Percentiles rank a stretch among this genome's conserved stretches.
phyloP scores from a whole-genome alignment of 177 flowering plant species.

The Vitis hybrid region DNA sequence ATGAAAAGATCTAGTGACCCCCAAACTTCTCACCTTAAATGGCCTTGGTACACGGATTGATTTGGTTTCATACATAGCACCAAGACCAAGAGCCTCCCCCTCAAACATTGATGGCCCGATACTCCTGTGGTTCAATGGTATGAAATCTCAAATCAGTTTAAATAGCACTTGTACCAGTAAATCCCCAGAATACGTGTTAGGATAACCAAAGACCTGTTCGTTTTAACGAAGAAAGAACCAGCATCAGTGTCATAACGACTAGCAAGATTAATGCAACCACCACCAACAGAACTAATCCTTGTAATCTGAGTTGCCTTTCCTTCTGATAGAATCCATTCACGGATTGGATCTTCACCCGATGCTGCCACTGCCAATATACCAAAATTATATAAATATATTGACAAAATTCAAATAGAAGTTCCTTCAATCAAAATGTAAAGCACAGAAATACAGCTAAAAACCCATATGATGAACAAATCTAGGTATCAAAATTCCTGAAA shows the following conservation, averaged over 20 bases:
- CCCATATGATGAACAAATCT: too few relatives aligned
- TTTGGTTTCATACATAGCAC: conserved; percentile 73
- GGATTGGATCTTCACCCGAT: conserved; percentile 73
- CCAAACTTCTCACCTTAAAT: conserved; percentile 54
- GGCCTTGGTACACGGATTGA: conserved; percentile 86
- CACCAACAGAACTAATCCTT: conserved; percentile 77
- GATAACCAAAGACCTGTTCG: conserved; percentile 59
- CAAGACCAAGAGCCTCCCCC: conserved; percentile 90
- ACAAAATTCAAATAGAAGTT: too few relatives aligned
- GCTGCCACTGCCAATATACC: conserved; percentile 53
- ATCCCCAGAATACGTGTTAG: background rate
- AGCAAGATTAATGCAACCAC: conserved; percentile 93
- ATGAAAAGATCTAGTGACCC: background rate
- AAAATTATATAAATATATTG: too few relatives aligned
- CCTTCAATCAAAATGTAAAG: too few relatives aligned
- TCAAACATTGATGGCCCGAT: conserved; percentile 92
- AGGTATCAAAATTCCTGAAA: too few relatives aligned
- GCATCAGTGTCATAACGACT: conserved; percentile 83
- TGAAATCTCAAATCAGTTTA: background rate
- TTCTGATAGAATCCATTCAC: conserved; percentile 89
- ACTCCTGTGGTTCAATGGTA: conserved; percentile 49
- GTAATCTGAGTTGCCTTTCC: conserved; percentile 89
- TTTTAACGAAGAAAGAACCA: conserved; percentile 88
- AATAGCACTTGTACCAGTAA: background rate
- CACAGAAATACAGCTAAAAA: too few relatives aligned